Conservation (phyloP, 169 alveolate species). For the Toxoplasma gondii region DNA sequence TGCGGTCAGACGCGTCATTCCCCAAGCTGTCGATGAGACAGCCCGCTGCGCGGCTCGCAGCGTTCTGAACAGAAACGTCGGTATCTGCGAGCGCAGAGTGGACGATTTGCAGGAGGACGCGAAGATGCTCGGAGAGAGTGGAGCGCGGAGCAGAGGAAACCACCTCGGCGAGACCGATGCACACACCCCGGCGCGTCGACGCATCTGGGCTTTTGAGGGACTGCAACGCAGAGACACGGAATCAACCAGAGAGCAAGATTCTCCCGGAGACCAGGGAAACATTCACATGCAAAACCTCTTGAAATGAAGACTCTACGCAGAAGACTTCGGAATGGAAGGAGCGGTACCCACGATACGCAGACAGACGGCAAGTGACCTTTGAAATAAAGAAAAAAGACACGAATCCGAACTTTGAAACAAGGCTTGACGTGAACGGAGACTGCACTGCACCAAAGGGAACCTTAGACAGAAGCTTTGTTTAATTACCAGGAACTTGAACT, state of each 20-base stretch:
- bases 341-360: background rate
- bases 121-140: conserved; percentile 55
- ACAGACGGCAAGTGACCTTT: too few species aligned
- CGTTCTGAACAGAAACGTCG: conserved; percentile 33
- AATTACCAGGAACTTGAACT: too few species aligned
- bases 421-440: too few species aligned
- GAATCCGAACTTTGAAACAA: too few species aligned
- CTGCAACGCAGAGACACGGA: conserved; percentile 13
- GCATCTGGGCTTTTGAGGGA: conserved; percentile 36
- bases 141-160: conserved; percentile 66
- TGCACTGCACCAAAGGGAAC: too few species aligned
- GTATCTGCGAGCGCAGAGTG: conserved; percentile 42
- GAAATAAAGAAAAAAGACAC: too few species aligned
- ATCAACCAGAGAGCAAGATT: background rate
- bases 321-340: too few species aligned
- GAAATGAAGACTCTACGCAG: background rate
- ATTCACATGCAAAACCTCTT: background rate
- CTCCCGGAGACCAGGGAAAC: background rate
- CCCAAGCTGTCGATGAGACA: background rate
- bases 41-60: conserved; percentile 54
- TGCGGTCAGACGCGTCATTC: background rate
- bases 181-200: conserved; percentile 68
- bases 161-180: conserved; percentile 71
- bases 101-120: conserved; percentile 58
- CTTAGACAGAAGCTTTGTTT: too few species aligned